phyloP scores from a whole-genome alignment of 768 basidiomycete genomes.

The Phanerodontia chrysosporium region DNA sequence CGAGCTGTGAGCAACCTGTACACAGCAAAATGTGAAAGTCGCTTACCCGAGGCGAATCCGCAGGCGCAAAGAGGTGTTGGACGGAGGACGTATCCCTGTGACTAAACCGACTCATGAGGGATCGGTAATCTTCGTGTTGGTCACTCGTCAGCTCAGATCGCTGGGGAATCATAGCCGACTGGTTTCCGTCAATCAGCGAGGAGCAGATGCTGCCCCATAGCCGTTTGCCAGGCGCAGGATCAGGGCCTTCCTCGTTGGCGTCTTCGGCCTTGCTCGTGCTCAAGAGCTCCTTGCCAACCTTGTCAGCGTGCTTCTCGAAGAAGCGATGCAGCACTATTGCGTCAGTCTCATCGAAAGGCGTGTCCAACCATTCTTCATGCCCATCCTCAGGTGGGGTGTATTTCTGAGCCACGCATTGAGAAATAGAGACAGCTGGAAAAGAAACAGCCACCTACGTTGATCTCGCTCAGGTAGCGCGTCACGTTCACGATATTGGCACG shows the following conservation, averaged over 20 bases:
- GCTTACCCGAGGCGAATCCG: background rate
- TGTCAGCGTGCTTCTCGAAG: slow-evolving; percentile 81
- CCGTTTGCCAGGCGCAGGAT: slow-evolving; percentile 63
- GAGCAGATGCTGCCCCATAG: slow-evolving; percentile 82
- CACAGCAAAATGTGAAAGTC: background rate
- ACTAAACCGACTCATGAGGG: slow-evolving; percentile 61
- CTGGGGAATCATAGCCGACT: slow-evolving; percentile 62
- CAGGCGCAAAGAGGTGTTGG: slow-evolving; percentile 54
- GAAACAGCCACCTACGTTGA: slow-evolving; percentile 47
- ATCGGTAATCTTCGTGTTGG: slow-evolving; percentile 61
- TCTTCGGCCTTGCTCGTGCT: slow-evolving; percentile 53
- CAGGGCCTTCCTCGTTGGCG: slow-evolving; percentile 40
- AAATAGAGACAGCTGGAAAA: background rate
- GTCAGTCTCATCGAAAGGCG: slow-evolving; percentile 81
- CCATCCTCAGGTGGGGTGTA: slow-evolving; percentile 50
- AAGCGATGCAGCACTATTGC: slow-evolving; percentile 80
- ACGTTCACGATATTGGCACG: slow-evolving; percentile 65
- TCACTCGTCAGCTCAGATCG: slow-evolving; percentile 43
- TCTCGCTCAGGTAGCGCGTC: slow-evolving; percentile 71
- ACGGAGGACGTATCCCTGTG: slow-evolving; percentile 61
- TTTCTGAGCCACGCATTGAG: slow-evolving; percentile 30
- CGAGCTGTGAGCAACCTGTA: background rate
- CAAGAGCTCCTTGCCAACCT: slow-evolving; percentile 82
- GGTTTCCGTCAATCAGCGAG: slow-evolving; percentile 73
- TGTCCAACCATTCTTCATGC: slow-evolving; percentile 67